These are phyloP conservation scores for Chlamydomonas eustigma DNA, from an alignment of 139 green algal species.

Conservation along the genomic window DNA sequence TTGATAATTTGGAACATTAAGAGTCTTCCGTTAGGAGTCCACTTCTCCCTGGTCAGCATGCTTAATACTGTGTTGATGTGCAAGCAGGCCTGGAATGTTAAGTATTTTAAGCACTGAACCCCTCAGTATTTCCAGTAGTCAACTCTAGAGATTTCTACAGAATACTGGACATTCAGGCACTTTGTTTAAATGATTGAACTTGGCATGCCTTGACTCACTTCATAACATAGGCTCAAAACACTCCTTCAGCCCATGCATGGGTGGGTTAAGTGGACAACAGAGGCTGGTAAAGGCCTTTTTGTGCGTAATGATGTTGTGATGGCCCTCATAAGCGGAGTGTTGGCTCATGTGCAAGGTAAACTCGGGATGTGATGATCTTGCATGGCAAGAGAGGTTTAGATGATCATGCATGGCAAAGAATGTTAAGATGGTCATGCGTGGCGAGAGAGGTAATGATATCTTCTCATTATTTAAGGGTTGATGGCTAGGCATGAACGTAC, in stretches of 20 bases:
- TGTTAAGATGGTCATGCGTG: no score
- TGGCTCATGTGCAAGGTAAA: slow-evolving; percentile 22
- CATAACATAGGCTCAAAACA: slow-evolving; percentile 12
- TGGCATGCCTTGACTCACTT: background rate
- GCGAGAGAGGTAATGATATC: no score
- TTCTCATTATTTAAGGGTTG: background rate
- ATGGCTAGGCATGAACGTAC: background rate
- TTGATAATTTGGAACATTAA: background rate
- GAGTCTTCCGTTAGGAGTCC: no score
- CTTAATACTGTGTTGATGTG: no score
- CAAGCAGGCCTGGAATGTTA: background rate
- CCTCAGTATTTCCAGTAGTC: background rate
- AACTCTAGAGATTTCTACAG: no score
- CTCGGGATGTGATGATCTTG: no score
- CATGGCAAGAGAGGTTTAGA: no score
- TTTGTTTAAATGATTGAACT: background rate
- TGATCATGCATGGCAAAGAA: no score
- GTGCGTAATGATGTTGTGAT: slow-evolving; percentile 21
- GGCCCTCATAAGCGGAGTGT: slow-evolving; percentile 11
- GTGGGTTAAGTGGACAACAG: slow-evolving; percentile 24
- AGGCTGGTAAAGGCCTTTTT: slow-evolving; percentile 23
- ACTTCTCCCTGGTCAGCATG: no score
- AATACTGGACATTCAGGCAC: slow-evolving; percentile 3
- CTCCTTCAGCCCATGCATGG: slow-evolving; percentile 24
- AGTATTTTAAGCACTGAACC: background rate